These are phyloP conservation scores for Fusarium anguioides DNA, from an alignment of 2,329 filamentous ascomycete species.

Conservation along the genomic window DNA sequence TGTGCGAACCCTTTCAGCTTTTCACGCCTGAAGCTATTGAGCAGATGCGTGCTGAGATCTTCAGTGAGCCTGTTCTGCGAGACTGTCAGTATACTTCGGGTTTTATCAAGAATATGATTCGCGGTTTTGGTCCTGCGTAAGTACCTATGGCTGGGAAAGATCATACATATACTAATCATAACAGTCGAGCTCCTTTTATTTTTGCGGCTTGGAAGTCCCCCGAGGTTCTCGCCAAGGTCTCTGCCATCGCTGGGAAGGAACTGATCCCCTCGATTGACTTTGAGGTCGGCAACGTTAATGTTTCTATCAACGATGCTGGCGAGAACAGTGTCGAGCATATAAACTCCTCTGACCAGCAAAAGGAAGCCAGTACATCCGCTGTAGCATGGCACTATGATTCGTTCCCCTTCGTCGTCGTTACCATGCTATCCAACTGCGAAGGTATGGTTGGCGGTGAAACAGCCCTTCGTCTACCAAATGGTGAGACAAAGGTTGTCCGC, in stretches of 20 bases:
- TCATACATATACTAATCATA: too few relatives aligned
- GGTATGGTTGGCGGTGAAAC: constrained; percentile 75
- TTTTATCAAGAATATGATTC: too few relatives aligned
- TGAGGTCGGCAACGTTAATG: constrained; percentile 60
- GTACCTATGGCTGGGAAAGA: too few relatives aligned
- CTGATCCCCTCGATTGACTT: neutral
- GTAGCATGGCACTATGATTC: too few relatives aligned
- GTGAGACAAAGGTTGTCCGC: constrained; percentile 65
- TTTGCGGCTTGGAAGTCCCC: neutral
- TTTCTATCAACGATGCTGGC: constrained; percentile 59
- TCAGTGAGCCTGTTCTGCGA: too few relatives aligned
- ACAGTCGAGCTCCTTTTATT: too few relatives aligned
- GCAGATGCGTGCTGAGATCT: too few relatives aligned
- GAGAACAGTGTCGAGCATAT: constrained; percentile 57
- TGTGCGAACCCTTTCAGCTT: too few relatives aligned
- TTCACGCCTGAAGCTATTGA: too few relatives aligned
- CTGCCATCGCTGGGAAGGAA: neutral
- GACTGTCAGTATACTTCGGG: too few relatives aligned
- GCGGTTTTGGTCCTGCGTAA: too few relatives aligned
- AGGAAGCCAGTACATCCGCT: constrained; percentile 58
- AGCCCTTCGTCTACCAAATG: constrained; percentile 62
- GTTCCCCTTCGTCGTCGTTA: constrained; percentile 63
- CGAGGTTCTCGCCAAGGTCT: neutral
- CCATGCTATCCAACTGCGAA: constrained; percentile 72
- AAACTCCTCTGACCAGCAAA: constrained; percentile 52